Conservation (phyloP, 495 filamentous ascomycete species). For the Penicillium nucicola region DNA sequence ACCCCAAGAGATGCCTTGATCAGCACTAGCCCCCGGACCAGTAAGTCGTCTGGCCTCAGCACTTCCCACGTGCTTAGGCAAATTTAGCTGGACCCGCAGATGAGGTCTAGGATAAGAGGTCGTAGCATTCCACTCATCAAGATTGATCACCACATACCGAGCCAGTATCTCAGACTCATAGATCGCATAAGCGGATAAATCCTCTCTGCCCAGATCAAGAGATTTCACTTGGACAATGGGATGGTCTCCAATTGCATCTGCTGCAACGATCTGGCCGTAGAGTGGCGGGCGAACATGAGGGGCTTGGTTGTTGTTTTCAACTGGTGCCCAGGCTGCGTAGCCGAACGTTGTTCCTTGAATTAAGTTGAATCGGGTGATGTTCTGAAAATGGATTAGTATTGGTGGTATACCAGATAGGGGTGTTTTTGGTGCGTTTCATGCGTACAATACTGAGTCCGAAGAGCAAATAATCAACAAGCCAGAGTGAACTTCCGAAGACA, state of each 20-base stretch:
- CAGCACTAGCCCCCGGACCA: conserved; percentile 12
- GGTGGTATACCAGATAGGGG: background rate
- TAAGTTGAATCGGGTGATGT: conserved; percentile 16
- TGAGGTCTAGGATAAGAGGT: conserved; percentile 10
- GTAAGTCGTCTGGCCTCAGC: conserved; percentile 8
- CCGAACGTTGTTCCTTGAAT: conserved; percentile 20
- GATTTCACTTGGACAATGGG: conserved; percentile 7
- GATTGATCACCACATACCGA: conserved; percentile 14
- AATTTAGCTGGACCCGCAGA: conserved; percentile 1
- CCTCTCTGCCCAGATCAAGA: conserved; percentile 3
- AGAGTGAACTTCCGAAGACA: conserved; percentile 18
- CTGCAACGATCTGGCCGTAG: conserved; percentile 13
- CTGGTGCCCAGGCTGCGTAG: conserved; percentile 12
- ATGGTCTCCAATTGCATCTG: conserved; percentile 13
- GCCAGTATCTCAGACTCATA: conserved; percentile 11
- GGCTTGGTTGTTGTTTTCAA: conserved; percentile 4
- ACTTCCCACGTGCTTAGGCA: background rate
- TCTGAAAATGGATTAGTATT: background rate
- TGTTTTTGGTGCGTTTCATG: background rate
- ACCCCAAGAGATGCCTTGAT: conserved; percentile 9
- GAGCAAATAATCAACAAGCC: conserved; percentile 13
- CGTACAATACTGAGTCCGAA: conserved; percentile 14
- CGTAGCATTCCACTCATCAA: conserved; percentile 17
- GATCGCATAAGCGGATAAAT: conserved; percentile 11
- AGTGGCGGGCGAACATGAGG: conserved; percentile 10